These are phyloP conservation scores for Hypoxylon rickii DNA, from an alignment of 495 filamentous ascomycete species.

Conservation along the genomic window DNA sequence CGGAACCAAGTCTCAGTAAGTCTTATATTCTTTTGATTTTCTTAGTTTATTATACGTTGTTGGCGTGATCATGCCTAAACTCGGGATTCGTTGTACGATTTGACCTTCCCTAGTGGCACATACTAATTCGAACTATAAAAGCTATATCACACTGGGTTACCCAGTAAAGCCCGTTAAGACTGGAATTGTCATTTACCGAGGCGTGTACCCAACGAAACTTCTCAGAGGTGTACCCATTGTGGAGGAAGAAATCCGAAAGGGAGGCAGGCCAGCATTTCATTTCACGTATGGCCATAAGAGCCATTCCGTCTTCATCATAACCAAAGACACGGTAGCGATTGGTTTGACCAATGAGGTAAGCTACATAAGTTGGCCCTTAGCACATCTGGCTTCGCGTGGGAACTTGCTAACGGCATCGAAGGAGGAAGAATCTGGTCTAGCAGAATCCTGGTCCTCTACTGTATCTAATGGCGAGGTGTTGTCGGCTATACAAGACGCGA, in stretches of 20 bases:
- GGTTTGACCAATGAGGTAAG: slow-evolving; percentile 8
- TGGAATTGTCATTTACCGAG: slow-evolving; percentile 2
- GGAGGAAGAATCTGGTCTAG: background rate
- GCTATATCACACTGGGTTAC: slow-evolving; percentile 7
- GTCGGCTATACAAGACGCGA: slow-evolving; percentile 33
- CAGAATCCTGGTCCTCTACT: slow-evolving; percentile 16
- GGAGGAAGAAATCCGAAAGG: background rate
- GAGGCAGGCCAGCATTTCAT: background rate
- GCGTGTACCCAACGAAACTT: slow-evolving; percentile 8
- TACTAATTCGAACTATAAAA: background rate
- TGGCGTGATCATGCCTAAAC: no score
- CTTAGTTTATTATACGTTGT: background rate
- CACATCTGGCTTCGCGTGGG: background rate
- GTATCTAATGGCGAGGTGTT: slow-evolving; percentile 7
- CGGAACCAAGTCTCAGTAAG: slow-evolving; percentile 58
- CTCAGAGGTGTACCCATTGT: slow-evolving; percentile 1
- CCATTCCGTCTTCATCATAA: slow-evolving; percentile 2
- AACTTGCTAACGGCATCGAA: background rate
- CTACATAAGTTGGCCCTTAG: background rate
- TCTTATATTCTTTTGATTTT: slow-evolving; percentile 5
- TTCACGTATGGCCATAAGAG: background rate
- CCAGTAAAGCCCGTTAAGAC: slow-evolving; percentile 16
- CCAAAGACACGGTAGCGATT: background rate
- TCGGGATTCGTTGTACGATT: no score
- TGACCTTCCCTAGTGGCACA: background rate